phyloP scores from a whole-genome alignment of 2,329 filamentous ascomycete species.

The Teratosphaeria zuluensis region DNA sequence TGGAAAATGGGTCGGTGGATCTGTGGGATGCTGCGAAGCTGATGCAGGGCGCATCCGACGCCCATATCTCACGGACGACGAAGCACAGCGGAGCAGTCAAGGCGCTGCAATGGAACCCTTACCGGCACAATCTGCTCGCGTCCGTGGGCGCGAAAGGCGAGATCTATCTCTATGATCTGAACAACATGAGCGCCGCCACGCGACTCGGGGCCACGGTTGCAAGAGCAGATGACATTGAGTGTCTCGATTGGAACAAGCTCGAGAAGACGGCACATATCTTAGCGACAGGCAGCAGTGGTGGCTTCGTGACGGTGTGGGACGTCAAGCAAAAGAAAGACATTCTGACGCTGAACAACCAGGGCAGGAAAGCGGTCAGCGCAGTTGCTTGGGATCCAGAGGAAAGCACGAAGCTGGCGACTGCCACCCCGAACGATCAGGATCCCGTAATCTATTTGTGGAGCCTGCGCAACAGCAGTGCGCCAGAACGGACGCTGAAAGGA shows the following conservation, averaged over 20 bases:
- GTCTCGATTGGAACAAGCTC: slow-evolving; percentile 87
- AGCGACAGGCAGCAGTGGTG: slow-evolving; percentile 83
- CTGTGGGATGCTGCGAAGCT: slow-evolving; percentile 81
- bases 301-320: slow-evolving; percentile 97
- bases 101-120: slow-evolving; percentile 90
- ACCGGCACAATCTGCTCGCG: slow-evolving; percentile 81
- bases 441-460: slow-evolving; percentile 92
- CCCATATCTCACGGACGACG: slow-evolving; percentile 74
- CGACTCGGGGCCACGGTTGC: slow-evolving; percentile 79
- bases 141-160: slow-evolving; percentile 92
- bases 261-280: slow-evolving; percentile 87
- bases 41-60: slow-evolving; percentile 46
- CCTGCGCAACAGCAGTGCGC: slow-evolving; percentile 88
- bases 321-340: slow-evolving; percentile 97
- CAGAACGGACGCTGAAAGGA: slow-evolving; percentile 77
- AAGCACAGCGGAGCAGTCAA: slow-evolving; percentile 93
- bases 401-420: slow-evolving; percentile 85
- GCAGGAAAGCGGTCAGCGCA: slow-evolving; percentile 85
- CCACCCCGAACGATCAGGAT: slow-evolving; percentile 78
- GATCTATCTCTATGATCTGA: slow-evolving; percentile 89
- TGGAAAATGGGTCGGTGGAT: slow-evolving; percentile 89
- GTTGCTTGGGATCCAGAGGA: slow-evolving; percentile 96
- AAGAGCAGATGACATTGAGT: slow-evolving; percentile 89
- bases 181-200: slow-evolving; percentile 80
- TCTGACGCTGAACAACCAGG: slow-evolving; percentile 79